These are phyloP conservation scores for Pelargonium myrrhifolium DNA, from an alignment of 441 rosid species.

Conservation along the genomic window DNA sequence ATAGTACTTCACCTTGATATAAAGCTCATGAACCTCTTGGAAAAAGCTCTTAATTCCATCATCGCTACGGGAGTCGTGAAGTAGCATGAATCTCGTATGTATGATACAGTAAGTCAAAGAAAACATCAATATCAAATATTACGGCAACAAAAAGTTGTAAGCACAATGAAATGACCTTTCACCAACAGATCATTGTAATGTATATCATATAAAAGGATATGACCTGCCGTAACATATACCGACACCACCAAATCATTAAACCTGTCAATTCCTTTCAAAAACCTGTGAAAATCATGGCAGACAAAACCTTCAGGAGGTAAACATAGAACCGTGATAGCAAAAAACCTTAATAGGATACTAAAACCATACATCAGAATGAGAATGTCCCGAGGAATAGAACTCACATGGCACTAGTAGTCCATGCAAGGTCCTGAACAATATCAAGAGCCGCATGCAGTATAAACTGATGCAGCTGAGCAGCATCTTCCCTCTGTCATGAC, in stretches of 20 bases:
- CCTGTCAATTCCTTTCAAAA: constrained; percentile 81
- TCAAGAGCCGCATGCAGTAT: constrained; percentile 89
- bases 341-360: neutral
- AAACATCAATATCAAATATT: constrained; percentile 14
- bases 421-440: constrained; percentile 89
- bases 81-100: constrained; percentile 93
- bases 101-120: constrained; percentile 39
- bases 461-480: constrained; percentile 89
- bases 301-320: neutral
- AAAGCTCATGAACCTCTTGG: constrained; percentile 97
- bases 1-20: constrained; percentile 61
- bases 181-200: neutral
- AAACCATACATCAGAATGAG: neutral
- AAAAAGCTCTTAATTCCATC: constrained; percentile 97
- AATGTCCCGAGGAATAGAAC: constrained; percentile 18
- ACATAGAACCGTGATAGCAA: neutral
- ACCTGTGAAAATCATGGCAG: constrained; percentile 40
- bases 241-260: constrained; percentile 92
- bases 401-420: constrained; percentile 98
- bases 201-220: constrained; percentile 97
- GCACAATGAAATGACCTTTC: neutral
- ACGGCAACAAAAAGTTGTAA: neutral
- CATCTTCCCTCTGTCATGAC: constrained; percentile 81
- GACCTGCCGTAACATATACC: constrained; percentile 91
- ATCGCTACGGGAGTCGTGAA: constrained; percentile 89